A percentile compares a stretch with the other conserved stretches of the same genome.
Conservation (phyloP, 257 asterid species). For the Buddleja alternifolia region DNA sequence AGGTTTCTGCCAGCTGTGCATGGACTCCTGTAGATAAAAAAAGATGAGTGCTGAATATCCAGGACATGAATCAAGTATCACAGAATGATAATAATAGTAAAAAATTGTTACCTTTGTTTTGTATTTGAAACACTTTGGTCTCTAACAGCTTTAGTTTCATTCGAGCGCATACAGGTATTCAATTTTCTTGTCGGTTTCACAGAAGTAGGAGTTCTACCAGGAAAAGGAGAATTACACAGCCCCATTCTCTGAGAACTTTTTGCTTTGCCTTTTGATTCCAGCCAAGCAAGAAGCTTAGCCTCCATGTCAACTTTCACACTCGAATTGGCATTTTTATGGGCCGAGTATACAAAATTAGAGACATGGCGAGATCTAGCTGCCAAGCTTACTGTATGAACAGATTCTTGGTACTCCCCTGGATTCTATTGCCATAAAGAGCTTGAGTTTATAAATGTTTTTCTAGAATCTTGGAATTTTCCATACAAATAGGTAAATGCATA, state of each 20-base stretch:
- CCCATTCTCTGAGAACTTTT: constrained; percentile 56
- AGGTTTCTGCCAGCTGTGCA: constrained; percentile 45
- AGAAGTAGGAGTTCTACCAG: constrained; percentile 60
- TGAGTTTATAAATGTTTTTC: constrained; percentile 4
- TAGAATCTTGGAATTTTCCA: not conserved
- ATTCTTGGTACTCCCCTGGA: constrained; percentile 94
- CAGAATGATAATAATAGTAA: not conserved
- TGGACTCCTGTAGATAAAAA: constrained; percentile 48
- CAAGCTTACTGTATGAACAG: constrained; percentile 84
- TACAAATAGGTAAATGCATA: not conserved
- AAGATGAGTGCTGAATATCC: constrained; percentile 27
- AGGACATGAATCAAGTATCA: not conserved
- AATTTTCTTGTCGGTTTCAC: constrained; percentile 42
- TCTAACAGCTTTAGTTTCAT: constrained; percentile 40
- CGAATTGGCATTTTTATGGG: constrained; percentile 54
- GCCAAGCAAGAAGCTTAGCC: constrained; percentile 82
- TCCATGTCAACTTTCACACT: constrained; percentile 76
- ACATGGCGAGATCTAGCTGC: constrained; percentile 92
- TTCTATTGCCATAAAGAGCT: constrained; percentile 48
- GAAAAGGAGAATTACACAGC: constrained; percentile 48
- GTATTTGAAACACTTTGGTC: constrained; percentile 38
- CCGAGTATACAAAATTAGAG: constrained; percentile 51
- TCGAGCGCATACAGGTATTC: constrained; percentile 38
- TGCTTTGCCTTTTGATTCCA: constrained; percentile 82
- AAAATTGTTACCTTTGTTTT: constrained; percentile 47